Base-by-base conservation (phyloP, 169 alveolate species). In the Eimeria zaria region DNA sequence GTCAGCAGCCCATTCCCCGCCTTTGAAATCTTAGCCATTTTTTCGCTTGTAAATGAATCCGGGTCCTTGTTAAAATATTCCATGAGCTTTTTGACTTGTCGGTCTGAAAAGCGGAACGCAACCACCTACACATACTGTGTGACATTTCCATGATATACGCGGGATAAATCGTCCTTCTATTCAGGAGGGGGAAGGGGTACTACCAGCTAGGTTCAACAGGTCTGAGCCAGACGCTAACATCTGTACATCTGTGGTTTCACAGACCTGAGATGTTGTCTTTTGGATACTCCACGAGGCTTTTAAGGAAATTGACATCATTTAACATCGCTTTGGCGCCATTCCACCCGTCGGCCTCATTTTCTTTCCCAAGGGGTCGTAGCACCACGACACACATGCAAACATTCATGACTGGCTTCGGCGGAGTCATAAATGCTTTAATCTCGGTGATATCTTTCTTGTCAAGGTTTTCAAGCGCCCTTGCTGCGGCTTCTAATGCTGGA, bases 1-100 rank as follows among this genome's bases (percentile, higher is more conserved):
- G 97, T 96, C 96, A 98, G 97, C 87, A 99, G 98, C 93, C 99
- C 99, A 92, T 98, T 98, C 33, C 99, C 99, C 33, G 99, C 99
- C 89, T 97, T 97, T n/a, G 99, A 98, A 41, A 98, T 96, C 51
- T 96, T 92, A 85, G 85, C 97, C 97, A 98, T 98, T 90, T 95
- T 97, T 91, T 97, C 99, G 53, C 98, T 98, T 71, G 78, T 78
- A 51, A 98, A 98, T 24, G 98, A 96, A 41, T 98, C 98, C 81
- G 98, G 97, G 80, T 98, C 99, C 53, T 98, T 98, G 97, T 98
- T 98, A 93, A 98, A 97, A 64, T 97, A 98, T 71, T 96, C 98
- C 71, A 96, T 95, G 80, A 98, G 98, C 93, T 97, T 97, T 97
- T 93, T 98, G 88, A 98, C 98, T 97, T 98, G 97, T 80, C 95